Conservation (phyloP, 164 flowering plant species). For the Vitis riparia region DNA sequence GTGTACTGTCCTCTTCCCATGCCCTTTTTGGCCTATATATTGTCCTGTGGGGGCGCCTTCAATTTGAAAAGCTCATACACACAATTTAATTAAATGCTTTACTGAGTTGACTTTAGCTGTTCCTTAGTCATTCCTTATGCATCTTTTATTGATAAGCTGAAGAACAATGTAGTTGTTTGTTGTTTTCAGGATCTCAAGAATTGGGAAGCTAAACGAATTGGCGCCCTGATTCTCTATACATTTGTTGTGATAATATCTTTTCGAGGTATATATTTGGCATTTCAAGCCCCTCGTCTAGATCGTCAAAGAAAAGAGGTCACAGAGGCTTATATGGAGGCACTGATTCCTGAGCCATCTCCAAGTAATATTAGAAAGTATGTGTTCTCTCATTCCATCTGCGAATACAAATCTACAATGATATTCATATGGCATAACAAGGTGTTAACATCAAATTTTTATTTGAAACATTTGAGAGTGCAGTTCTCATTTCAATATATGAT, state of each 20-base stretch:
- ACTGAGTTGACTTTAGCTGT: not conserved
- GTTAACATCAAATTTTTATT: not conserved
- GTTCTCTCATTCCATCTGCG: slow-evolving; percentile 1
- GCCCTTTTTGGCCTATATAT: too few relatives aligned
- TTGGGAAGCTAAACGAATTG: slow-evolving; percentile 80
- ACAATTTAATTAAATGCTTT: too few relatives aligned
- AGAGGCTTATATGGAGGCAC: slow-evolving; percentile 95
- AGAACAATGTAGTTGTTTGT: slow-evolving; percentile 3
- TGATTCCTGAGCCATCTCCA: slow-evolving; percentile 93
- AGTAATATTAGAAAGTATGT: slow-evolving; percentile 71
- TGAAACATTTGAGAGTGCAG: not conserved
- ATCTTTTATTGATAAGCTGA: not conserved
- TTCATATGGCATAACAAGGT: not conserved
- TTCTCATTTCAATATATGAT: not conserved
- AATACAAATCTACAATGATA: not conserved
- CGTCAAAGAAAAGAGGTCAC: slow-evolving; percentile 58
- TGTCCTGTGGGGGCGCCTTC: too few relatives aligned
- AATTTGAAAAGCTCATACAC: too few relatives aligned
- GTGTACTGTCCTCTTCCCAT: too few relatives aligned
- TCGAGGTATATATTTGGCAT: slow-evolving; percentile 54
- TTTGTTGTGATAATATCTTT: slow-evolving; percentile 53
- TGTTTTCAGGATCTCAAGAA: slow-evolving; percentile 68
- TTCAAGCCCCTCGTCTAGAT: slow-evolving; percentile 49
- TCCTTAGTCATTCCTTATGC: not conserved
- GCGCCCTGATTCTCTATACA: slow-evolving; percentile 55